Evolutionary conservation across 2,329 filamentous ascomycete genomes (phyloP).

Genomic region (Colletotrichum cordylinicola): DNA sequence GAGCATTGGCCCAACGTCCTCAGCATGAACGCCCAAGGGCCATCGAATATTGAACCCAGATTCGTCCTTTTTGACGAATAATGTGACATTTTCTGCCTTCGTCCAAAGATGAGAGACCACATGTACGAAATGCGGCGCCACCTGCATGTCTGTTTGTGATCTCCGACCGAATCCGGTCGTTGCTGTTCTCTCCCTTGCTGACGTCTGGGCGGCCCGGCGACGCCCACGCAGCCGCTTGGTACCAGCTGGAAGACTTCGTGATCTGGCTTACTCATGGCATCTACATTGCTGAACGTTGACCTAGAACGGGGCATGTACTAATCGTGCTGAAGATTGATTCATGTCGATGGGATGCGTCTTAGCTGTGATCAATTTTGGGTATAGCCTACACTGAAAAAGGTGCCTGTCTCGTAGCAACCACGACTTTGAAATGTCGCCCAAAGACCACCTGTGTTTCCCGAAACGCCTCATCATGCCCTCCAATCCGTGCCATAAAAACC

Average conservation of each 20-base stretch:
- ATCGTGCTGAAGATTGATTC: neutral
- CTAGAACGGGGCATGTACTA: neutral
- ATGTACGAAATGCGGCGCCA: neutral
- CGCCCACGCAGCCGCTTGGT: neutral
- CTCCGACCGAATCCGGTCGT: slow-evolving; percentile 11
- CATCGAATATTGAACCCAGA: neutral
- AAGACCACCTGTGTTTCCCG: neutral
- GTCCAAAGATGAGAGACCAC: neutral
- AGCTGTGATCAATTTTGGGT: slow-evolving; percentile 10
- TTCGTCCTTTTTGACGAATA: neutral
- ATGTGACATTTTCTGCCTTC: neutral
- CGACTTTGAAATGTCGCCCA: neutral
- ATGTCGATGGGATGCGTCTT: neutral
- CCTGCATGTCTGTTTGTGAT: neutral
- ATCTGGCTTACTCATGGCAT: neutral
- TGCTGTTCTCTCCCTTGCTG: neutral
- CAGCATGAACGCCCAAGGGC: neutral
- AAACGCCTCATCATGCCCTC: slow-evolving; percentile 8
- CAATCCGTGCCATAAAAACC: neutral
- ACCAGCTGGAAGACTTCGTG: neutral
- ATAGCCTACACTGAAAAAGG: neutral
- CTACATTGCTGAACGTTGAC: neutral
- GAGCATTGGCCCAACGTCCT: neutral
- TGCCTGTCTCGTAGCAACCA: neutral
- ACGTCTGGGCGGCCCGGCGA: neutral